Conservation (phyloP, 2,329 filamentous ascomycete genomes). For the Ramichloridium luteum region DNA sequence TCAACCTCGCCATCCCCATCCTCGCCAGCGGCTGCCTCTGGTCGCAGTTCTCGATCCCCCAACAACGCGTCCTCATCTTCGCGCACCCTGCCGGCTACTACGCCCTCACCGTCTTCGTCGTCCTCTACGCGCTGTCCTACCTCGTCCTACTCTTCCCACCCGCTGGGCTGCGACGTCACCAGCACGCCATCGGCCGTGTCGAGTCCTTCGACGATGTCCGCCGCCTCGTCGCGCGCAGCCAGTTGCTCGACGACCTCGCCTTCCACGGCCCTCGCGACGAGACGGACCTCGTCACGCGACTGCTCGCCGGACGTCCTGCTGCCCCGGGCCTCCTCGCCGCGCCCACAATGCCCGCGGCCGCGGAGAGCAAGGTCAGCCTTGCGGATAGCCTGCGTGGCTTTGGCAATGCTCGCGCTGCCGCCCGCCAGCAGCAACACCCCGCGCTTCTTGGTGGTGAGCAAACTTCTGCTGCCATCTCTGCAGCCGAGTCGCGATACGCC, state of each 20-base stretch:
- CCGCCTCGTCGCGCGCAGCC: conserved; percentile 62
- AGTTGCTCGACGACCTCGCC: conserved; percentile 57
- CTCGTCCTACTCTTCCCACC: conserved; percentile 62
- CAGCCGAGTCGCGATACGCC: conserved; percentile 34
- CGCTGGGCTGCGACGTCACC: conserved; percentile 38
- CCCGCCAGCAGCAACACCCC: conserved; percentile 1
- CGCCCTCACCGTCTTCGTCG: conserved; percentile 61
- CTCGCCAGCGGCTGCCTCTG: conserved; percentile 61
- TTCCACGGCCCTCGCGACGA: conserved; percentile 59
- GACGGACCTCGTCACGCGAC: conserved; percentile 53
- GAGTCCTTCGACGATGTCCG: conserved; percentile 64
- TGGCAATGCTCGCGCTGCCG: conserved; percentile 16
- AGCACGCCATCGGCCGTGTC: conserved; percentile 44
- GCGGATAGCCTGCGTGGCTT: conserved; percentile 24
- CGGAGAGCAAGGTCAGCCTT: conserved; percentile 17
- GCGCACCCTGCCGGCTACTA: conserved; percentile 59
- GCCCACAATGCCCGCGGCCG: conserved; percentile 11
- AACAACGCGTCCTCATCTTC: conserved; percentile 49
- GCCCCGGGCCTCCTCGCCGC: conserved; percentile 15
- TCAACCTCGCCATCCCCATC: conserved; percentile 53
- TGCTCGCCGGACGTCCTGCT: conserved; percentile 46
- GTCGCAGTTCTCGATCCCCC: conserved; percentile 48
- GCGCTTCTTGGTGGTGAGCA: conserved; percentile 1
- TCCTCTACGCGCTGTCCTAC: conserved; percentile 55
- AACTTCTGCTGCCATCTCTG: not conserved